These are phyloP conservation scores for Beauveria varroae DNA, from an alignment of 2,329 filamentous ascomycete species.

Conservation along the genomic window DNA sequence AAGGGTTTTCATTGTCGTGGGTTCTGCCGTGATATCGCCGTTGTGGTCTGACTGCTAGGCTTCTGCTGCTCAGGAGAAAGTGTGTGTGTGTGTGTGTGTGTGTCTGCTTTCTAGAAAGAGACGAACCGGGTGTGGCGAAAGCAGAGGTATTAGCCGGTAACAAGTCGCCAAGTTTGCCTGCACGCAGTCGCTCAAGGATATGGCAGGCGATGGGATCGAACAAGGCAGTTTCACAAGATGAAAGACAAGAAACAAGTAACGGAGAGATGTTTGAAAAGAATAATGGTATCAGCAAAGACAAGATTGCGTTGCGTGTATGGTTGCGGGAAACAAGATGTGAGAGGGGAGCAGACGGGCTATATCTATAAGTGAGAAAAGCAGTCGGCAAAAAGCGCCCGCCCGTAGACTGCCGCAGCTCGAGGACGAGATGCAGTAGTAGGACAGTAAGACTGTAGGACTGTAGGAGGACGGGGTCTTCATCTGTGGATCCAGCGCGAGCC, in stretches of 20 bases:
- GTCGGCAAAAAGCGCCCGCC: neutral
- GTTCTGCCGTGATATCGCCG: neutral
- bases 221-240: slow-evolving; percentile 4
- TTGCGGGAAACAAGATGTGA: neutral
- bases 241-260: slow-evolving; percentile 5
- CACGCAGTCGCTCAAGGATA: neutral
- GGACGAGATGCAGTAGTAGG: neutral
- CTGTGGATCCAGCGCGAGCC: slow-evolving; percentile 3
- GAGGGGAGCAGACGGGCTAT: neutral
- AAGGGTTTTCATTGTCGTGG: neutral
- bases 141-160: neutral
- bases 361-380: slow-evolving; percentile 7
- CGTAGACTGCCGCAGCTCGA: slow-evolving; percentile 3
- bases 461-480: neutral
- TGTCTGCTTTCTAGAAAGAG: neutral
- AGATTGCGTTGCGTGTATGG: too few relatives aligned
- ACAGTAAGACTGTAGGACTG: too few relatives aligned
- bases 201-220: slow-evolving; percentile 1
- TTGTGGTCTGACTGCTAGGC: neutral
- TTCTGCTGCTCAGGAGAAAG: neutral
- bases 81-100: too few relatives aligned
- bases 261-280: neutral
- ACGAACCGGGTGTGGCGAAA: neutral
- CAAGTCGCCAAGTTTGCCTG: neutral
- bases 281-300: neutral